phyloP scores from a whole-genome alignment of 331 rosid genomes.

The Rosa hybrid region DNA sequence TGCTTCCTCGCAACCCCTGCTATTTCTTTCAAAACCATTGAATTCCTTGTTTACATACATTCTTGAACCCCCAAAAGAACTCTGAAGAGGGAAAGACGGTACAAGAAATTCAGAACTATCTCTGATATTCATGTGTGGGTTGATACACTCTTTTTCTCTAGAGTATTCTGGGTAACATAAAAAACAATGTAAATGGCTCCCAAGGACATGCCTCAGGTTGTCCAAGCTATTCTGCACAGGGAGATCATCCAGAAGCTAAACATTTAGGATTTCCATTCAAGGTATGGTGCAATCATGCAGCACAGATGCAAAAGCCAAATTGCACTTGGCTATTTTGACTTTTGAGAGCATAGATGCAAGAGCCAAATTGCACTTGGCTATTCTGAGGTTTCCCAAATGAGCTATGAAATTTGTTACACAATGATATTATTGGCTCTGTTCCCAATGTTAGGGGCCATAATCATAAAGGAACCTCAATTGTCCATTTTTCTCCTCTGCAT shows the following conservation, averaged over 20 bases:
- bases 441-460: too few species aligned
- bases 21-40: background rate
- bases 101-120: background rate
- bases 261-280: background rate
- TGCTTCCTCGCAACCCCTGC: background rate
- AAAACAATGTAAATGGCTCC: background rate
- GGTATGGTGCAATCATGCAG: background rate
- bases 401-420: too few species aligned
- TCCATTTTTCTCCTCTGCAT: too few species aligned
- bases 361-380: too few species aligned
- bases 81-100: background rate
- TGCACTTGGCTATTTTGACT: too few species aligned
- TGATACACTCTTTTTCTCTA: background rate
- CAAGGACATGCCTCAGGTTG: background rate
- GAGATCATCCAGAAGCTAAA: background rate
- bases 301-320: background rate
- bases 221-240: background rate
- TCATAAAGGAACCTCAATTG: too few species aligned
- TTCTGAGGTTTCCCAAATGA: too few species aligned
- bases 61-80: background rate
- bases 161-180: background rate
- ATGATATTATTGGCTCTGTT: too few species aligned
- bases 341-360: background rate
- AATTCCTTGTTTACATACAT: background rate
- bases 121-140: background rate